phyloP scores from a whole-genome alignment of 768 basidiomycete species.

The Pseudohyphozyma bogoriensis region DNA sequence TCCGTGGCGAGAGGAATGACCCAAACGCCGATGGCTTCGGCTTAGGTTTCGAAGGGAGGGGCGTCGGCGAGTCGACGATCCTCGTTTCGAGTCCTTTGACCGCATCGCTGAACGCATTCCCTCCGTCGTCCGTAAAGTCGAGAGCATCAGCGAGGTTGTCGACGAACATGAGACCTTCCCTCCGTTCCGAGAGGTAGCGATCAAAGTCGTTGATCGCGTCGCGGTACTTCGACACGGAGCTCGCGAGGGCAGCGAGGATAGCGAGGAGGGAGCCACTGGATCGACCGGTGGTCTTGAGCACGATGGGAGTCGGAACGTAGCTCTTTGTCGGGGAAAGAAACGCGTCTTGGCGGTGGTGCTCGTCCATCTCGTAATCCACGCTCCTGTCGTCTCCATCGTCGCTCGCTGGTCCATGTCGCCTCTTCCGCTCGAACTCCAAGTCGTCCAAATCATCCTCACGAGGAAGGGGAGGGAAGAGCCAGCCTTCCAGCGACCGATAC shows the following conservation, averaged over 20 bases:
- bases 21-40: slow-evolving; percentile 46
- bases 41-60: neutral
- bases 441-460: no score
- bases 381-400: slow-evolving; percentile 70
- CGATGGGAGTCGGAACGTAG: slow-evolving; percentile 15
- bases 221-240: slow-evolving; percentile 72
- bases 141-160: slow-evolving; percentile 88
- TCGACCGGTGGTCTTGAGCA: neutral
- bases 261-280: slow-evolving; percentile 53
- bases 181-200: slow-evolving; percentile 67
- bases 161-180: slow-evolving; percentile 79
- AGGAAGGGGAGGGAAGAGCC: slow-evolving; percentile 60
- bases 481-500: slow-evolving; percentile 72
- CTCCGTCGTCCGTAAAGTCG: slow-evolving; percentile 47
- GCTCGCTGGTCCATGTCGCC: slow-evolving; percentile 29
- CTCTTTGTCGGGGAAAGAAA: slow-evolving; percentile 10
- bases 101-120: slow-evolving; percentile 10
- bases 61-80: slow-evolving; percentile 26
- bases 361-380: slow-evolving; percentile 63
- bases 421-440: neutral
- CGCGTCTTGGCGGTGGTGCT: slow-evolving; percentile 48
- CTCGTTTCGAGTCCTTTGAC: slow-evolving; percentile 36
- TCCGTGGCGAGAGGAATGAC: slow-evolving; percentile 43
- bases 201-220: slow-evolving; percentile 68
- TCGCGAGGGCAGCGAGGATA: slow-evolving; percentile 67